These are phyloP conservation scores for Nemania serpens DNA, from an alignment of 2,329 filamentous ascomycete genomes.

Conservation along the genomic window DNA sequence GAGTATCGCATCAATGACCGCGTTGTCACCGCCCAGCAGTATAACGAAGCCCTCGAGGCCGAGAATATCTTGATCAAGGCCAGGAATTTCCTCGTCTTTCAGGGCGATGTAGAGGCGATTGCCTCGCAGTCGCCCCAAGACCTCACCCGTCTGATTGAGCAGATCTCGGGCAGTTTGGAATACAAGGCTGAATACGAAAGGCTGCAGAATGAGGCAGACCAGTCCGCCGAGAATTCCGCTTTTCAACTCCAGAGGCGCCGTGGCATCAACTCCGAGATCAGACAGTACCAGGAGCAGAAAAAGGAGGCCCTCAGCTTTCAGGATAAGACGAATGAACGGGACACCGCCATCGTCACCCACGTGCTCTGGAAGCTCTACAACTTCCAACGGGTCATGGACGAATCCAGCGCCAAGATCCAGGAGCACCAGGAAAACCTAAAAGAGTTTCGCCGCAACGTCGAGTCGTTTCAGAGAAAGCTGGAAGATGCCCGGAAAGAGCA, in stretches of 20 bases:
- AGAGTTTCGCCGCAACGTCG: conserved; percentile 85
- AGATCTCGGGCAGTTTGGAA: conserved; percentile 95
- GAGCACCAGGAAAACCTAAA: conserved; percentile 94
- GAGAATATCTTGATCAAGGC: conserved; percentile 99
- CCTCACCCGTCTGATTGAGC: conserved; percentile 90
- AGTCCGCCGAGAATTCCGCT: conserved; percentile 85
- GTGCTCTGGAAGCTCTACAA: conserved; percentile 97
- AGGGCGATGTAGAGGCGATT: conserved; percentile 96
- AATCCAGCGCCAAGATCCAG: conserved; percentile 86
- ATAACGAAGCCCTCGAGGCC: conserved; percentile 88
- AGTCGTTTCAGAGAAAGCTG: conserved; percentile 79
- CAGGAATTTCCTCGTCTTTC: conserved; percentile 96
- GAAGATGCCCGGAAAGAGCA: conserved; percentile 86
- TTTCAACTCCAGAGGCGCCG: conserved; percentile 87
- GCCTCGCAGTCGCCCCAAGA: conserved; percentile 94
- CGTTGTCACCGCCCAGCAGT: conserved; percentile 84
- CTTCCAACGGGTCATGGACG: conserved; percentile 90
- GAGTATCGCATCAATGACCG: conserved; percentile 98
- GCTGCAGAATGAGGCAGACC: conserved; percentile 83
- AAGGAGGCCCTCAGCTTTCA: conserved; percentile 93
- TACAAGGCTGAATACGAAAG: conserved; percentile 93
- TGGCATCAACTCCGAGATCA: conserved; percentile 96
- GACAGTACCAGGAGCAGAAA: conserved; percentile 97
- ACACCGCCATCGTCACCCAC: conserved; percentile 89
- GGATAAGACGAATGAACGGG: conserved; percentile 85